These are phyloP conservation scores for Cylindricascospora bacillispora DNA, from an alignment of 1,139 yeast genomes.

Conservation along the genomic window DNA sequence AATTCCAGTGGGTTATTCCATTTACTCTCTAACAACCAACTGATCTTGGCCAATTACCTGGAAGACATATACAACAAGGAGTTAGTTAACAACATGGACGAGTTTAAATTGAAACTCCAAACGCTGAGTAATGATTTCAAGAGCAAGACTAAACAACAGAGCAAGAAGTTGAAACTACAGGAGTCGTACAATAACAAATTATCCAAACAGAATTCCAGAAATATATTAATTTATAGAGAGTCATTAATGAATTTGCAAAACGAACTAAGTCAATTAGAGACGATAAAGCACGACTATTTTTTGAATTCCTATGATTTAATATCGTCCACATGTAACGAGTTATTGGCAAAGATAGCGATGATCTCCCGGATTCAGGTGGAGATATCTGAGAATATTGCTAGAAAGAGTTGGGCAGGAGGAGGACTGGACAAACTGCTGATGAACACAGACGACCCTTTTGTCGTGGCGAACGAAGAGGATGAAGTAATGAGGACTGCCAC, in stretches of 20 bases:
- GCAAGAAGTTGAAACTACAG: conserved; percentile 38
- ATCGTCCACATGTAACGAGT: conserved; percentile 42
- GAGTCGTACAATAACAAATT: conserved; percentile 46
- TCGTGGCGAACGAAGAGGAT: conserved; percentile 7
- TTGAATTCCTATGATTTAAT: conserved; percentile 45
- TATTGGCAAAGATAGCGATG: conserved; percentile 47
- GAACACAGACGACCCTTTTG: conserved; percentile 42
- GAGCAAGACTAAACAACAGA: conserved; percentile 37
- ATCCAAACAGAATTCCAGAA: conserved; percentile 44
- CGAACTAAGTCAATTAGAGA: conserved; percentile 69
- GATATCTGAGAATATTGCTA: conserved; percentile 66
- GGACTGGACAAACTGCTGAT: conserved; percentile 58
- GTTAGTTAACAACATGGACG: conserved; percentile 31
- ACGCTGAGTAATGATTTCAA: conserved; percentile 43
- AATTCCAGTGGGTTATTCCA: conserved; percentile 72
- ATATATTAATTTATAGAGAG: conserved; percentile 49
- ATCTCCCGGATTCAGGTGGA: conserved; percentile 70
- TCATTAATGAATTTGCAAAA: conserved; percentile 55
- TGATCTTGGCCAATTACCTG: conserved; percentile 49
- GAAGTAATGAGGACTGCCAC: too few relatives aligned
- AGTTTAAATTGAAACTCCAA: conserved; percentile 31
- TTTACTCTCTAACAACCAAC: conserved; percentile 66
- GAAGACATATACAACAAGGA: conserved; percentile 45
- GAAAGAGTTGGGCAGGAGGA: conserved; percentile 81
- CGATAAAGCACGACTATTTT: conserved; percentile 63